Evolutionary conservation across 345 rosid genomes (phyloP), one percentile per base, ranked within the genome.

Genomic region (Hypericum perforatum): DNA sequence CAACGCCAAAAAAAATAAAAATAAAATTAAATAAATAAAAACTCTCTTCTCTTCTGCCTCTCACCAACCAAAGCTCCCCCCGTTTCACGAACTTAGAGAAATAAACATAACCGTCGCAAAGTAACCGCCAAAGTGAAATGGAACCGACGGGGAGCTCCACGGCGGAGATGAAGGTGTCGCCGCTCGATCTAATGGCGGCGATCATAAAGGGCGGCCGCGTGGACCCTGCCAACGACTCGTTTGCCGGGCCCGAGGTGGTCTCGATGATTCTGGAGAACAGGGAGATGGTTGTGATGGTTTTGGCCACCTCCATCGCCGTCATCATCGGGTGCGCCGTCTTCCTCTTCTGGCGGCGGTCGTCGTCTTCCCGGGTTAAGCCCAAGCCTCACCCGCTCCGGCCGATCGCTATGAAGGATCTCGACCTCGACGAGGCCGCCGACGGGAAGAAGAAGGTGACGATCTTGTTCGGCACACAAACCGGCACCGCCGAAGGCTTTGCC

Each of bases 281-380:
- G 3, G 83, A 89, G 82, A 57, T 89, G 53, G 81, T 84, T 52
- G 81, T 84, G 0, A 75, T 82, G 82, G 52, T 94, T 37, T 61
- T 94, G 0, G 71, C 99, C 7, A 94, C 99, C 54, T 86, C 97
- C 49, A 68, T 94, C 32, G 97, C 99, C 0, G 87, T 94, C 42
- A 63, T 94, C 46, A 65, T 94, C 47, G 99, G 99, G 9, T 89
- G 95, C 63, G 87, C 78, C n/a, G 80, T 89, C 29, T 72, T 84
- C 39, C 71, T 94, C 11, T 50, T 89, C 5, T 86, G 78, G 88
- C 71, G 95, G 64, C 79, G 95, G 75, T 86, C 99, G 29, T 48
- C 61, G 75, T 84, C 99, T 16, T 48, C 61, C 37, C 37, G 67
- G 37, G 74, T 63, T 58, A 80, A 76, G 61, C 39, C 75, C 6